A percentile compares a stretch with the other conserved stretches of the same genome.
Evolutionary conservation across 768 basidiomycete genomes (phyloP).

Genomic region (Naganishia onofrii): DNA sequence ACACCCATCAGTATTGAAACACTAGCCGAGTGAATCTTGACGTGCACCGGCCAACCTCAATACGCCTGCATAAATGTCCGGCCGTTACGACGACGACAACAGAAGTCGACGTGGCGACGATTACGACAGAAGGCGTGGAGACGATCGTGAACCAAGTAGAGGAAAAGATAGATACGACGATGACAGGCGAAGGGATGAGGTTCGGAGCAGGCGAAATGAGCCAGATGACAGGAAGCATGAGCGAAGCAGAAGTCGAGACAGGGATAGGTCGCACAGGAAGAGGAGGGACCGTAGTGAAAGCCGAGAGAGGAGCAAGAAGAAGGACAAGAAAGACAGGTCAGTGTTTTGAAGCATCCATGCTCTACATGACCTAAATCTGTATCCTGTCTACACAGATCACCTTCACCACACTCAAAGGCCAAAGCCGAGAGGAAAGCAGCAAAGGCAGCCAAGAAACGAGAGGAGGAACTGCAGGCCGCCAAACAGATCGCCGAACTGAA

Average conservation of each 20-base stretch:
- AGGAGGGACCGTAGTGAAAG: conserved; percentile 52
- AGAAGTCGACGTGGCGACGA: conserved; percentile 32
- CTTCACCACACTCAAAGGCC: conserved; percentile 82
- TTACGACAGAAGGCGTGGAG: conserved; percentile 43
- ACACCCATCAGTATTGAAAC: background rate
- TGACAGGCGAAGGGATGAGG: conserved; percentile 28
- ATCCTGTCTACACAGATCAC: conserved; percentile 57
- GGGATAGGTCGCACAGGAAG: conserved; percentile 55
- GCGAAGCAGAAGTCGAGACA: conserved; percentile 51
- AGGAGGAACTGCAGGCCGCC: conserved; percentile 66
- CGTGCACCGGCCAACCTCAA: no score
- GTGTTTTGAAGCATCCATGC: background rate
- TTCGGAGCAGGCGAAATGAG: conserved; percentile 38
- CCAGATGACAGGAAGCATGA: conserved; percentile 52
- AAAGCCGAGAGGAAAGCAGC: conserved; percentile 80
- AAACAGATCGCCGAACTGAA: conserved; percentile 84
- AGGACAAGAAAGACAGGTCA: conserved; percentile 57
- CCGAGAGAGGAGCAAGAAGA: conserved; percentile 48
- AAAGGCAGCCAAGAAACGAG: conserved; percentile 57
- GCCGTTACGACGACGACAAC: conserved; percentile 18
- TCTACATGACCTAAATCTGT: conserved; percentile 42
- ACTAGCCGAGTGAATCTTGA: background rate
- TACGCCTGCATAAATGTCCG: conserved; percentile 9
- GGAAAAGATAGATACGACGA: conserved; percentile 31
- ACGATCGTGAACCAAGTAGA: conserved; percentile 32